Conservation (phyloP, 1,284 basidiomycete genomes). For the Peniophora sp. region DNA sequence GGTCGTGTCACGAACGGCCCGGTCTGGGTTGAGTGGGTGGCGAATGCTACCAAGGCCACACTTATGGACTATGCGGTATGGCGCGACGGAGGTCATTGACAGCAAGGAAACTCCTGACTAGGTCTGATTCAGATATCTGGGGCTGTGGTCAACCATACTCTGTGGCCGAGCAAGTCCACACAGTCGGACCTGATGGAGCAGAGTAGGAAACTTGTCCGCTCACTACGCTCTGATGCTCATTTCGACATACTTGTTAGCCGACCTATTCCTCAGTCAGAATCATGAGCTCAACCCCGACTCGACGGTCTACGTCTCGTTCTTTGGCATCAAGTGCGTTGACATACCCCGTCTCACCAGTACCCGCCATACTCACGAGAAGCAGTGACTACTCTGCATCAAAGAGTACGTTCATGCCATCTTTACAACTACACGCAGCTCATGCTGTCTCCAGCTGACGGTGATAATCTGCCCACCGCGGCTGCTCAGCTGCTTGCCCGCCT, state of each 20-base stretch:
- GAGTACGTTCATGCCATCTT: slow-evolving; percentile 10
- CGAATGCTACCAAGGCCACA: slow-evolving; percentile 21
- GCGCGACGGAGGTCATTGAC: slow-evolving; percentile 1
- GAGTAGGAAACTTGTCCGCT: slow-evolving; percentile 18
- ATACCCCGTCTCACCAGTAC: too few relatives aligned
- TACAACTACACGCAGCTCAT: background rate
- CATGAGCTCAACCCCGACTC: slow-evolving; percentile 21
- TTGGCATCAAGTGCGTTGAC: slow-evolving; percentile 25
- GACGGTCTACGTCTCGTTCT: slow-evolving; percentile 26
- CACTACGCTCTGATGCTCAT: too few relatives aligned
- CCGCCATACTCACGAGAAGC: background rate
- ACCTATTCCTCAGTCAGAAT: slow-evolving; percentile 20
- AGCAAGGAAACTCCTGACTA: background rate
- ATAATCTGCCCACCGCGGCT: slow-evolving; percentile 24
- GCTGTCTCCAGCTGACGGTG: slow-evolving; percentile 19
- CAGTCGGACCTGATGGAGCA: slow-evolving; percentile 23
- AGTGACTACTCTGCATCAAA: slow-evolving; percentile 21
- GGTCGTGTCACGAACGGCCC: slow-evolving; percentile 26
- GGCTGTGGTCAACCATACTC: slow-evolving; percentile 2
- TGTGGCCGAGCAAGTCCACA: slow-evolving; percentile 20
- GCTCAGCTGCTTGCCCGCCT: slow-evolving; percentile 24
- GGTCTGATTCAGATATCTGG: slow-evolving; percentile 22
- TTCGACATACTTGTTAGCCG: slow-evolving; percentile 11
- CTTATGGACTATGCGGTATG: slow-evolving; percentile 37
- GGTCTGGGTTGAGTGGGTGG: slow-evolving; percentile 26